Evolutionary conservation across 2,329 filamentous ascomycete species (phyloP), one percentile per base, ranked within the genome.

Genomic region (Penicillium sp.): DNA sequence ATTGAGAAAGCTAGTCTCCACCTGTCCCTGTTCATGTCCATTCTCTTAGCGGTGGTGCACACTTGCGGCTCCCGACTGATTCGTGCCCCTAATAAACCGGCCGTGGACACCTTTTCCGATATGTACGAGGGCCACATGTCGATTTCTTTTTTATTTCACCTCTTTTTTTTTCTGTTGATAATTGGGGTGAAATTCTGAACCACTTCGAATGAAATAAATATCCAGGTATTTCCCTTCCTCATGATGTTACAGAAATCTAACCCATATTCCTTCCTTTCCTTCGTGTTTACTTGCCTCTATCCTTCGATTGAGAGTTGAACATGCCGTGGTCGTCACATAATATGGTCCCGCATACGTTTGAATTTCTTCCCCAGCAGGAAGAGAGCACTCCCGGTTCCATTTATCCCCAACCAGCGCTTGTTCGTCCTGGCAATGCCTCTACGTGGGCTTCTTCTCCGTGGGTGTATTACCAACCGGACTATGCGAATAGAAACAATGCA

Each of bases 21-120:
- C 63, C 51, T 5, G 63, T 66, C 61, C 63, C 63, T 68, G 60
- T 64, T 64, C 60, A 66, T 62, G 65, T n/a, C n/a, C n/a, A n/a
- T n/a, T n/a, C 60, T 63, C 61, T 62, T 53, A 62, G 66, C 64
- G 59, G 67, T 58, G 60, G 61, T 56, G 54, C 61, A 58, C 64
- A 66, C 63, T 66, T 64, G 63, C 61, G 65, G 64, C 51, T 60
- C 35, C 55, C 53, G 53, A 33, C 49, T 62, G 51, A 66, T 64
- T 66, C 55, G 64, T 55, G 48, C 50, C 5, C 12, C 31, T 33
- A 33, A 33, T 33, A 6, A 13, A 33, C 12, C 7, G 17, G 35
- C 8, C 17, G 17, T 7, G 3, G 7, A 9, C 15, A 38, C 35
- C 35, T 38, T 17, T n/a, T 38, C 17, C 35, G 1, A 38, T 9